Base-by-base conservation (phyloP, 2,329 filamentous ascomycete genomes). In the Neophaeococcomyces mojaviensis region DNA sequence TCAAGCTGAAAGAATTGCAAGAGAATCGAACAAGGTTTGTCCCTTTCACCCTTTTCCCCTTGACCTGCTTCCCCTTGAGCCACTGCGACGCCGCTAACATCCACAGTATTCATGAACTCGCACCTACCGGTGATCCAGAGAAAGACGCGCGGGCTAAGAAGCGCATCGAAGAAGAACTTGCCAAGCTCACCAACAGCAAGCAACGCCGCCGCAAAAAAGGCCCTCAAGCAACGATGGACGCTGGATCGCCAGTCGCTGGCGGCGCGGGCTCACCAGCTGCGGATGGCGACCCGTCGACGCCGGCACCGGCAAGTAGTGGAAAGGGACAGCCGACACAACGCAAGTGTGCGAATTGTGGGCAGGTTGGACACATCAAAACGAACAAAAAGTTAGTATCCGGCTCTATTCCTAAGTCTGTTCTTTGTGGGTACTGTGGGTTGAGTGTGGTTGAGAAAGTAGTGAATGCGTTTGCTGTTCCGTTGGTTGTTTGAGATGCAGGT, bases 331-430 rank as follows among this genome's bases (percentile, higher is more conserved):
- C 73, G 36, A 82, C 79, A 9, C 74, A 76, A 46, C 78, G 94
- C 59, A 97, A 97, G 71, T 98, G 92, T 69, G 92, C 92, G 55
- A 97, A 96, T 66, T 98, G 92, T 68, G 92, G 92, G 41, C 86
- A 92, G 65, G 85, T 94, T 45, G 92, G 92, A 26, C 92, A 98
- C 62, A 98, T 98, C 73, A 96, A 96, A 69, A 97, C 90, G 39
- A 97, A 97, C 73, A 94, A 96, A 72, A 97, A 96, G 88, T 92
- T 78, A 68, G 74, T 67, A 57, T 54, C n/a, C 18, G 26, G 34
- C n/a, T 7, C n/a, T 5, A 49, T 52, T 62, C 54, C 24, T 44
- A 51, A 56, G 54, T 58, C 57, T 55, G 50, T 50, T 44, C 42
- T 50, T 47, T 58, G 54, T 44, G 39, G 54, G 49, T 48, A 52